These are phyloP conservation scores for Goffeauzyma gilvescens DNA, from an alignment of 768 basidiomycete species.

Conservation along the genomic window DNA sequence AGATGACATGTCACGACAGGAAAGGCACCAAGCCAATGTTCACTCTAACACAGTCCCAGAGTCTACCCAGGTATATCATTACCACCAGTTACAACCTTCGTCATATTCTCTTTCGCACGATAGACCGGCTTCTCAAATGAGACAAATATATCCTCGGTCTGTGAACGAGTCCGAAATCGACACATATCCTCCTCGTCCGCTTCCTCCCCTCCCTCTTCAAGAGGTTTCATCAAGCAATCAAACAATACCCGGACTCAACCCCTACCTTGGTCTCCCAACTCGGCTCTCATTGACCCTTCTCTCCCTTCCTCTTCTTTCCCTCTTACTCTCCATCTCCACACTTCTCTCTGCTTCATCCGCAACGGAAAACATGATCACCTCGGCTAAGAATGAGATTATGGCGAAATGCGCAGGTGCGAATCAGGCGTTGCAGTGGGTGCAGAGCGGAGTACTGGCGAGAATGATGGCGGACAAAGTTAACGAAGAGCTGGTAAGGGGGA, in stretches of 20 bases:
- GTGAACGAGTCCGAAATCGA: no score
- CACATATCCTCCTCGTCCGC: no score
- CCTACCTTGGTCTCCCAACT: constrained; percentile 66
- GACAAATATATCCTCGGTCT: no score
- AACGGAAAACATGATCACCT: constrained; percentile 47
- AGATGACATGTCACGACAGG: no score
- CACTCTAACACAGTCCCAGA: no score
- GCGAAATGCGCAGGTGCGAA: constrained; percentile 73
- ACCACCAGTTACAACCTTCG: no score
- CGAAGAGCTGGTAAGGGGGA: constrained; percentile 52
- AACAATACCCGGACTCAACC: constrained; percentile 41
- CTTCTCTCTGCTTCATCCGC: constrained; percentile 54
- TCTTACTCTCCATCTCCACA: constrained; percentile 70
- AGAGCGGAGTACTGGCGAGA: constrained; percentile 53
- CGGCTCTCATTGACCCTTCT: constrained; percentile 76
- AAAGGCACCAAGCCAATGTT: no score
- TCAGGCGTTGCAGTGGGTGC: constrained; percentile 56
- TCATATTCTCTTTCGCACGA: no score
- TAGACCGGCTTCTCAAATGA: no score
- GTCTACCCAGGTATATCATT: no score
- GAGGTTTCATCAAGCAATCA: no score
- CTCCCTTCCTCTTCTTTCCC: constrained; percentile 72
- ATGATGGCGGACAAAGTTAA: constrained; percentile 72
- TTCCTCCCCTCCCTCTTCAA: no score
- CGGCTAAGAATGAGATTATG: constrained; percentile 56